Conservation (phyloP, 352 stramenopile species). For the Phytophthora nicotianae region DNA sequence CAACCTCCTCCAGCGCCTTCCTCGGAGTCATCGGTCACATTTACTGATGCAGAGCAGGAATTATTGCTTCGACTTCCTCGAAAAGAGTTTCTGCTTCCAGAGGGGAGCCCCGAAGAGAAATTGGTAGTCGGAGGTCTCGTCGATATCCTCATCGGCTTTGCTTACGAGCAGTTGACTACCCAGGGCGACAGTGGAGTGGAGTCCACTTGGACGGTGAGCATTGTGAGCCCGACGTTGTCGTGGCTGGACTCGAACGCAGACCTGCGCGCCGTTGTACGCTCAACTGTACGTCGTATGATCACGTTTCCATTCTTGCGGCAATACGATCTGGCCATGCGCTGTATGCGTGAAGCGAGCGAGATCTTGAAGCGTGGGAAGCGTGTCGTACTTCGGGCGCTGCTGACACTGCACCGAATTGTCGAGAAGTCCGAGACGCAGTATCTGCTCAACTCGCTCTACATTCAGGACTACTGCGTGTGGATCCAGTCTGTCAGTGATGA, state of each 20-base stretch:
- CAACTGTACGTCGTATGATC: conserved; percentile 89
- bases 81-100: conserved; percentile 81
- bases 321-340: conserved; percentile 84
- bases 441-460: conserved; percentile 95
- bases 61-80: conserved; percentile 70
- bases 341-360: conserved; percentile 80
- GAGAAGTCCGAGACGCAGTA: conserved; percentile 97
- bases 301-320: conserved; percentile 96
- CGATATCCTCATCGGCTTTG: conserved; percentile 95
- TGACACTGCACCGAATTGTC: conserved; percentile 92
- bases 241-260: conserved; percentile 92
- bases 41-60: conserved; percentile 76
- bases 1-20: conserved; percentile 5
- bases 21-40: conserved; percentile 23
- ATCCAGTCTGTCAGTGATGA: conserved; percentile 73
- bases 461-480: conserved; percentile 94
- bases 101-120: conserved; percentile 58
- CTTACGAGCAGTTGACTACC: conserved; percentile 96
- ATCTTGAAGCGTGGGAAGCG: conserved; percentile 90
- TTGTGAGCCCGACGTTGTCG: conserved; percentile 92
- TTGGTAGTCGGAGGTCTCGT: conserved; percentile 85
- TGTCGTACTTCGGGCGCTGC: conserved; percentile 87
- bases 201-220: conserved; percentile 97
- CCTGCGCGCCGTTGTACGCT: conserved; percentile 65
- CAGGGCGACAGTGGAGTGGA: conserved; percentile 96